Percentiles rank a stretch among this genome's conserved stretches.
Evolutionary conservation across 1,284 basidiomycete genomes (phyloP).

Genomic region (Omphalotus olearius): DNA sequence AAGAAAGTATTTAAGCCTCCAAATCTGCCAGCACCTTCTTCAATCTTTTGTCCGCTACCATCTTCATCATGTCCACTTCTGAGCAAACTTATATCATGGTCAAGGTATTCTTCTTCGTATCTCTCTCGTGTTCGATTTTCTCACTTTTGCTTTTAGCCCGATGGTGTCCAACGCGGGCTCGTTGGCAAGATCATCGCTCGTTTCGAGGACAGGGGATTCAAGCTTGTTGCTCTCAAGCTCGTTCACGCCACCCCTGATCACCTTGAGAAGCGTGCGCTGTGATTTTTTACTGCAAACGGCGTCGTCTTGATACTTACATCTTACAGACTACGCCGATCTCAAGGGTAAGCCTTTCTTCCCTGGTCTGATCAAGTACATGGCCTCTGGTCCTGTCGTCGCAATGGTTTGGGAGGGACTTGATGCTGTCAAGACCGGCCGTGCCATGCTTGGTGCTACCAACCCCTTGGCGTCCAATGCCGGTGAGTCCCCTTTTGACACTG

Average conservation of each 20-base stretch:
- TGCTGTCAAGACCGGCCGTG: conserved; percentile 94
- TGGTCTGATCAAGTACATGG: conserved; percentile 92
- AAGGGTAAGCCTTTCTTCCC: conserved; percentile 91
- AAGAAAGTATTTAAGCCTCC: conserved; percentile 21
- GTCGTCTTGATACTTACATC: conserved; percentile 12
- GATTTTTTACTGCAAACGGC: not conserved
- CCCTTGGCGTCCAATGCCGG: conserved; percentile 87
- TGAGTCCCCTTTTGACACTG: conserved; percentile 29
- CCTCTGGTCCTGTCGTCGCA: conserved; percentile 90
- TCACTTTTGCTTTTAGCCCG: conserved; percentile 57
- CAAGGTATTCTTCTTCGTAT: conserved; percentile 49
- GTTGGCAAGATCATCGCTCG: conserved; percentile 91
- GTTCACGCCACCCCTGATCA: conserved; percentile 73
- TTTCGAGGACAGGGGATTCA: conserved; percentile 96
- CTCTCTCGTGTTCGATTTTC: not conserved
- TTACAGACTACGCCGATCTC: conserved; percentile 90
- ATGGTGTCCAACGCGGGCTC: conserved; percentile 95
- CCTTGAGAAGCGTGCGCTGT: conserved; percentile 76
- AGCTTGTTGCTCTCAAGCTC: conserved; percentile 88
- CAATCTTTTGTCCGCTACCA: conserved; percentile 26
- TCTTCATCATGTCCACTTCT: conserved; percentile 48
- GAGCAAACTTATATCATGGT: conserved; percentile 91
- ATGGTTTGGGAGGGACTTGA: conserved; percentile 98
- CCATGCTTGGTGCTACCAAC: conserved; percentile 97
- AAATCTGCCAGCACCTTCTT: not conserved